Evolutionary conservation across 192 early-diverging fungal genomes (phyloP).

Genomic region (Phycomyces blakesleeanus): DNA sequence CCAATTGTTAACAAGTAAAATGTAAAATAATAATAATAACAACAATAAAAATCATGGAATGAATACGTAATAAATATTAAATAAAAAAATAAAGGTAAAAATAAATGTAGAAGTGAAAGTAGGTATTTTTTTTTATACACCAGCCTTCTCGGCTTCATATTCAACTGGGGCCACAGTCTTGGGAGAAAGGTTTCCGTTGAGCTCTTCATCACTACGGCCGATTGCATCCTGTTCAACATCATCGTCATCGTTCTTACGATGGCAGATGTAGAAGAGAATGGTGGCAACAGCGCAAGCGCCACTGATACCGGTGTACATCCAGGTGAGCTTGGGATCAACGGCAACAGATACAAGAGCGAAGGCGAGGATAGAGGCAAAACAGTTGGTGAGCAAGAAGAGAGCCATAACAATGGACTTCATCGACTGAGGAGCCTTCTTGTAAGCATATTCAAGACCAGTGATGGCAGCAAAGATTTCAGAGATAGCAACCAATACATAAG

Average conservation of each 20-base stretch:
- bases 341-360: constrained; percentile 58
- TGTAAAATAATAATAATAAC: no score
- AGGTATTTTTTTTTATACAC: no score
- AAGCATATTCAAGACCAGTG: constrained; percentile 68
- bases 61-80: no score
- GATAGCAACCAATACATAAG: constrained; percentile 60
- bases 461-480: constrained; percentile 69
- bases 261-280: constrained; percentile 48
- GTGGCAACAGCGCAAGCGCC: constrained; percentile 24
- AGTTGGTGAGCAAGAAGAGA: constrained; percentile 59
- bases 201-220: background rate
- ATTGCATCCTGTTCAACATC: constrained; percentile 38
- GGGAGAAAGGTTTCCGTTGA: no score
- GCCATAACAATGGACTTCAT: constrained; percentile 73
- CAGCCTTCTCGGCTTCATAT: no score
- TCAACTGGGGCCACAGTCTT: no score
- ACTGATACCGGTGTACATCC: constrained; percentile 61
- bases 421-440: constrained; percentile 55
- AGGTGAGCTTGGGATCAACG: constrained; percentile 52
- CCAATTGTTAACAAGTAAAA: no score
- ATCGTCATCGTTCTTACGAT: constrained; percentile 50
- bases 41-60: no score
- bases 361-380: constrained; percentile 50
- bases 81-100: no score
- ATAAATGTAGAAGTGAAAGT: no score